Base-by-base conservation (phyloP, 1,139 yeast species). In the Yamadazyma triangularis region DNA sequence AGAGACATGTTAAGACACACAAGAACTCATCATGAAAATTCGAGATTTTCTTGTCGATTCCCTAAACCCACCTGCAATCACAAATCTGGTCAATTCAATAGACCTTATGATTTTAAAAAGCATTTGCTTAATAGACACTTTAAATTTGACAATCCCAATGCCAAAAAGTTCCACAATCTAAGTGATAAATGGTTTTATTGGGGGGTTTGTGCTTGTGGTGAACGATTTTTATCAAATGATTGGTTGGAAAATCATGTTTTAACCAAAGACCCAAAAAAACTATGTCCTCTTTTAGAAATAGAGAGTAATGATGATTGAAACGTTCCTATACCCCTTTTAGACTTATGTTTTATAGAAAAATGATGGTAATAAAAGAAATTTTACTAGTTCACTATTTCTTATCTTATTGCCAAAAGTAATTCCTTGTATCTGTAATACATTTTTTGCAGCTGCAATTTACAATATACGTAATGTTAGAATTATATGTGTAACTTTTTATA, bases 91-190 rank as follows among this genome's bases (percentile, higher is more conserved):
- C 71, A 62, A 41, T 79, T 79, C 56, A 79, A 79, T 55, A 62
- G 87, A 27, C 84, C 82, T 3, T 79, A 79, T 47, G 87, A 79
- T 50, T 78, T 64, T 56, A 79, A 79, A 47, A 79, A 79, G 45
- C 87, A 79, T 48, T 55, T 79, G 38, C 57, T 79, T 25, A 81
- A 79, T 48, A 64, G 73, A 30, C 87, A 79, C 44, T 79, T 79
- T 48, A 56, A 53, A 29, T 79, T 77, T 48, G 75, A 70, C 36
- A 68, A 73, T 37, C 64, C 67, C 6, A 57, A 60, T 23, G 71
- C 71, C 8, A 70, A 70, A 28, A 60, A 64, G 26, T 55, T 67
- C 38, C 74, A 74, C 38, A 77, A 74, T 38, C 54, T 79, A 34
- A 65, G 64, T 33, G 78, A 74, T 35, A 79, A 79, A 50, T 57